Percentiles rank a stretch among this genome's conserved stretches.
phyloP scores from a whole-genome alignment of 108 stramenopile genomes.

The Epithemia pelagica region DNA sequence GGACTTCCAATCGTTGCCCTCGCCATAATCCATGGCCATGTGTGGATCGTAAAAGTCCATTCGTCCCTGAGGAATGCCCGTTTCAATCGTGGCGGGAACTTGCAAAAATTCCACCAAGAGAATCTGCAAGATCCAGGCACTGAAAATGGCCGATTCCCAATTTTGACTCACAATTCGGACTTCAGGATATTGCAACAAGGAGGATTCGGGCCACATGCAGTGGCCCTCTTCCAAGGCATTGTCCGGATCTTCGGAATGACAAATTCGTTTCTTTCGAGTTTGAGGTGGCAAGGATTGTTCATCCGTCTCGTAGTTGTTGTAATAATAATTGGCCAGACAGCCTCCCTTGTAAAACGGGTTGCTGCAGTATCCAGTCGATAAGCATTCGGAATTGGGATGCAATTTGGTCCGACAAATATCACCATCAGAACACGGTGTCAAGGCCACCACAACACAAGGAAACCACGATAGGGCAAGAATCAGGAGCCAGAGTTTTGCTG shows the following conservation, averaged over 20 bases:
- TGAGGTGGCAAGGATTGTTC: no score
- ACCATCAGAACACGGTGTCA: no score
- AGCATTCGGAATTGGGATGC: no score
- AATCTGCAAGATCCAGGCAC: slow-evolving; percentile 32
- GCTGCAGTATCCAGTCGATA: no score
- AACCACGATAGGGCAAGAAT: no score
- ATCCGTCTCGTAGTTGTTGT: no score
- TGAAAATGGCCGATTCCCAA: slow-evolving; percentile 28
- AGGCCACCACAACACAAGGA: no score
- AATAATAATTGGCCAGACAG: no score
- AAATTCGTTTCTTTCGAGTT: slow-evolving; percentile 12
- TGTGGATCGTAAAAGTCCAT: slow-evolving; percentile 18
- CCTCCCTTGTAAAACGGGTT: no score
- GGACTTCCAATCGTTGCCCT: not conserved
- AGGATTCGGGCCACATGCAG: slow-evolving; percentile 7
- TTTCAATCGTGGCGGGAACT: slow-evolving; percentile 26
- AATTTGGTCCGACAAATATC: no score
- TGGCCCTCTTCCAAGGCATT: slow-evolving; percentile 7
- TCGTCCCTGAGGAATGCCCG: slow-evolving; percentile 6
- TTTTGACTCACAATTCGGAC: slow-evolving; percentile 23
- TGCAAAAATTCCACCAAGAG: slow-evolving; percentile 21
- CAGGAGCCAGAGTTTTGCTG: no score
- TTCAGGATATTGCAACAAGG: slow-evolving; percentile 23
- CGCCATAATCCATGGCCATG: slow-evolving; percentile 10
- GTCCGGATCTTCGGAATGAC: slow-evolving; percentile 17